Base-by-base conservation (phyloP, 306 rosid genomes). In the Psophocarpus tetragonolobus region DNA sequence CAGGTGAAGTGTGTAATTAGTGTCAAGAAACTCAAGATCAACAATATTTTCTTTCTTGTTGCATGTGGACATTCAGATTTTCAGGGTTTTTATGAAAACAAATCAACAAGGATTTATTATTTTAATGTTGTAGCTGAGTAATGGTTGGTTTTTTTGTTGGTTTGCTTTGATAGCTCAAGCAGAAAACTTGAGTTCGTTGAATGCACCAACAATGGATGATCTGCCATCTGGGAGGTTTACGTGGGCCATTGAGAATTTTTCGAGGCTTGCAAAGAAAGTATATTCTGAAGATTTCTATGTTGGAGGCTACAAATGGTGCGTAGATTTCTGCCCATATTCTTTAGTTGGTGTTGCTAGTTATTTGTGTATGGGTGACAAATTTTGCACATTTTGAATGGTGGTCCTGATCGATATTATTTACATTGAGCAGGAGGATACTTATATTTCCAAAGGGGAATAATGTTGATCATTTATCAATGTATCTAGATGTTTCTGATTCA, bases 401-500 rank as follows among this genome's bases (percentile, higher is more conserved):
- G 12, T 15, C 1, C 41, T 60, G 39, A 60, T 15, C 6, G 66
- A 60, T 21, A 60, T 15, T 60, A 29, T 60, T 29, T 60, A 39
- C 21, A 13, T 27, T 60, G 39, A 60, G 11, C 66, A 60, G 66
- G 39, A 20, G 36, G 39, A 60, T 60, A 29, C 66, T 60, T 15
- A 5, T 60, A 60, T 60, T 60, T 60, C 66, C 66, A 6, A 60
- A 60, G 66, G 66, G 66, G 11, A 60, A 60, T 60, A 60, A n/a
- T 60, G 66, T 60, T 60, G 66, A 60, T 29, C 66, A 60, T 60
- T 29, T 60, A 29, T 27, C 66, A 15, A 8, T 60, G 23, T 60
- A 60, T 60, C 39, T 60, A 60, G 66, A 60, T 60, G 66, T 60
- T 60, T 9, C 66, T 60, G 66, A 60, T 60, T 60, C 66, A 6